These are phyloP conservation scores for Fusarium luffae DNA, from an alignment of 2,329 filamentous ascomycete genomes.

Conservation along the genomic window DNA sequence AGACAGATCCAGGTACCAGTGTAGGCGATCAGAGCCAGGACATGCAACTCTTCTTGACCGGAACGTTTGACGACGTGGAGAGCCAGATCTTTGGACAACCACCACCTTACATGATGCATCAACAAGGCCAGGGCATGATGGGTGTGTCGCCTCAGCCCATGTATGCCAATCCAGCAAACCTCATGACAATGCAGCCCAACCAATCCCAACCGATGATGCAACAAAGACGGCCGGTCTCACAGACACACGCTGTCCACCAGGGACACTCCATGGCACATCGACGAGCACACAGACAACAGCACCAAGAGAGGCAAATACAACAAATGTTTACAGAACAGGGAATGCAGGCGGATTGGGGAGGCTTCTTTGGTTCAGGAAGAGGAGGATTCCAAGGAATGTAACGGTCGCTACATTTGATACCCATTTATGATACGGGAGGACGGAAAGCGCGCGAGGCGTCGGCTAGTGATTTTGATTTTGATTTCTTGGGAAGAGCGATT, in stretches of 20 bases:
- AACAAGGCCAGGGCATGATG: conserved; percentile 56
- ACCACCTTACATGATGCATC: conserved; percentile 73
- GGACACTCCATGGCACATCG: conserved; percentile 40
- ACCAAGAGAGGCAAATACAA: conserved; percentile 58
- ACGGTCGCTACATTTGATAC: conserved; percentile 53
- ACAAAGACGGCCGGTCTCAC: conserved; percentile 38
- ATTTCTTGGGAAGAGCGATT: conserved; percentile 38
- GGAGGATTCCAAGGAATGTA: conserved; percentile 59
- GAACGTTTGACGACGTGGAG: conserved; percentile 73
- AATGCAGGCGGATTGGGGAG: conserved; percentile 59
- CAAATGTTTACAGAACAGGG: conserved; percentile 62
- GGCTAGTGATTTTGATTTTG: conserved; percentile 40
- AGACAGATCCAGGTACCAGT: conserved; percentile 49
- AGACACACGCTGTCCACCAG: conserved; percentile 42
- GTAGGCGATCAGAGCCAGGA: conserved; percentile 51
- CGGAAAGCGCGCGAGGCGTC: conserved; percentile 43
- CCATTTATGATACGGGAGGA: conserved; percentile 50
- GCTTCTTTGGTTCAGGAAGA: conserved; percentile 58
- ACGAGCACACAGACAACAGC: conserved; percentile 45
- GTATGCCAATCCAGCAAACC: conserved; percentile 55
- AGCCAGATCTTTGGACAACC: conserved; percentile 78
- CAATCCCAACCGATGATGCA: conserved; percentile 41
- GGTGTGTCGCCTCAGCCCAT: conserved; percentile 55
- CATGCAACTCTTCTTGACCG: conserved; percentile 63
- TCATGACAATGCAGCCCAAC: conserved; percentile 56